Evolutionary conservation across 495 filamentous ascomycete species (phyloP).

Genomic region (Penicillium crystallinum): DNA sequence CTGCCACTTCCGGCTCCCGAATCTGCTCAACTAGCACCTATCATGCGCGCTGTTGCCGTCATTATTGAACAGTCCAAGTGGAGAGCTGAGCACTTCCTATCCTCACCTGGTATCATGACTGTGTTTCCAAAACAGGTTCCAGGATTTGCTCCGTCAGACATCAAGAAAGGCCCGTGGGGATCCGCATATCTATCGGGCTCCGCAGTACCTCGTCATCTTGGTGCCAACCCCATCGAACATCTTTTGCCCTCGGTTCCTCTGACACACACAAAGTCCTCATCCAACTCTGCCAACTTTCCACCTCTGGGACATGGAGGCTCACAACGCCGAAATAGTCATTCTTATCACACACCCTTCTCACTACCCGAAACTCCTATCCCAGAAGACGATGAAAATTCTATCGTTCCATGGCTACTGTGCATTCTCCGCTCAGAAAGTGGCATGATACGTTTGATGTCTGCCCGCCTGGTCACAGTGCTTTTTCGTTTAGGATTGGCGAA

Average conservation of each 20-base stretch:
- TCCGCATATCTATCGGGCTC: conserved; percentile 41
- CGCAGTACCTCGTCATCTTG: conserved; percentile 37
- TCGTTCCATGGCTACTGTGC: conserved; percentile 79
- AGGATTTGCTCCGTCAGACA: conserved; percentile 38
- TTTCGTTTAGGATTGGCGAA: conserved; percentile 63
- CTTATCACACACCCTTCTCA: conserved; percentile 33
- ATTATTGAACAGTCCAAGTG: conserved; percentile 77
- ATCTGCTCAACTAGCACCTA: conserved; percentile 55
- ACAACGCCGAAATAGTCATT: conserved; percentile 40
- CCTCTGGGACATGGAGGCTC: conserved; percentile 47
- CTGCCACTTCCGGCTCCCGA: conserved; percentile 51
- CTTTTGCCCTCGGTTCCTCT: conserved; percentile 51
- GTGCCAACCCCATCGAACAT: conserved; percentile 52
- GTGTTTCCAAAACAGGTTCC: conserved; percentile 56
- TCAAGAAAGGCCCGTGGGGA: conserved; percentile 46
- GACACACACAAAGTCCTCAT: conserved; percentile 26
- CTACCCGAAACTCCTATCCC: conserved; percentile 32
- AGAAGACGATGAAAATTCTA: conserved; percentile 68
- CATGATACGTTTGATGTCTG: conserved; percentile 69
- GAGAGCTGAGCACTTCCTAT: conserved; percentile 71
- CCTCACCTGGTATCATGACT: conserved; percentile 67
- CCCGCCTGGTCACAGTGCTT: conserved; percentile 69
- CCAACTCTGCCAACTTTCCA: conserved; percentile 48
- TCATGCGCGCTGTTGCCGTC: conserved; percentile 74
- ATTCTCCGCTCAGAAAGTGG: conserved; percentile 58